phyloP scores from a whole-genome alignment of 1,139 yeast species.

The Candida pseudoviswanathii region DNA sequence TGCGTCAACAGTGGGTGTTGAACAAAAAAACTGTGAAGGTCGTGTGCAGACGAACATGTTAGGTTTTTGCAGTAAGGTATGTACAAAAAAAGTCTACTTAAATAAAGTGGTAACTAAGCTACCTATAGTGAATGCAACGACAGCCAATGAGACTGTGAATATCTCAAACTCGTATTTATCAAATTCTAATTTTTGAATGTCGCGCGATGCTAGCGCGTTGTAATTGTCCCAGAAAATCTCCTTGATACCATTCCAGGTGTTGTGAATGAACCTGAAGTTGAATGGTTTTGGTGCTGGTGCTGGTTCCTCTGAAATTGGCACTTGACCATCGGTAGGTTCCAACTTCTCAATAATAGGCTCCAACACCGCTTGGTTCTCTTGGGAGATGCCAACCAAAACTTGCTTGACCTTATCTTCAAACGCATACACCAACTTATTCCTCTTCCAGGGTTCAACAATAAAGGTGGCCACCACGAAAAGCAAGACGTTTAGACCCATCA shows the following conservation, averaged over 20 bases:
- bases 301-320: neutral
- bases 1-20: neutral
- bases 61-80: neutral
- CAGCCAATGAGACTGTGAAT: conserved; percentile 20
- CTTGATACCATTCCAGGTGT: conserved; percentile 23
- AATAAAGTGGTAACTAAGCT: conserved; percentile 20
- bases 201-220: conserved; percentile 22
- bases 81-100: conserved; percentile 9
- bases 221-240: conserved; percentile 18
- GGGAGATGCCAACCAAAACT: conserved; percentile 43
- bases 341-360: conserved; percentile 16
- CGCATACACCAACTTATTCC: conserved; percentile 74
- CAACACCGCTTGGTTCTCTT: conserved; percentile 15
- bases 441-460: conserved; percentile 92
- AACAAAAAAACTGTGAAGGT: neutral
- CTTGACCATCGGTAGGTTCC: conserved; percentile 12
- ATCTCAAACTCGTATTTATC: conserved; percentile 29
- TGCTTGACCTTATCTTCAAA: conserved; percentile 78
- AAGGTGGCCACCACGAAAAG: conserved; percentile 81
- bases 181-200: conserved; percentile 21
- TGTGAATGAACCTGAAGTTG: conserved; percentile 8
- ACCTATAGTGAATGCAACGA: conserved; percentile 27
- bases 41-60: conserved; percentile 3
- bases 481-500: conserved; percentile 84
- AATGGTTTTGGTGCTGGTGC: neutral